These are phyloP conservation scores for Lactarius evosmus DNA, from an alignment of 768 basidiomycete genomes.

Conservation along the genomic window DNA sequence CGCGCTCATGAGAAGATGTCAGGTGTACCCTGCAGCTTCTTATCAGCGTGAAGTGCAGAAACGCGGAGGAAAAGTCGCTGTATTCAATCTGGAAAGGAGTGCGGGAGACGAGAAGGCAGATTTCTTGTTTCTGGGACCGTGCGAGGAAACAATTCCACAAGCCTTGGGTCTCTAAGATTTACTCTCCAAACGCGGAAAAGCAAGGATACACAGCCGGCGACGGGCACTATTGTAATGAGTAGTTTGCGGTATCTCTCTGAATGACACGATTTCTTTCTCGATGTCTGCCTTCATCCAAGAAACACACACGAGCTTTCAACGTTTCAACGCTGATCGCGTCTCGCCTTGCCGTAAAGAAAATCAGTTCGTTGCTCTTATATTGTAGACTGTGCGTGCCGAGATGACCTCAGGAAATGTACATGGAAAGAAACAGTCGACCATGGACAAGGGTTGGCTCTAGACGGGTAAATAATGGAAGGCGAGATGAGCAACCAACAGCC, in stretches of 20 bases:
- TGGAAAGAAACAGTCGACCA: neutral
- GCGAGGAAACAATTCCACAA: slow-evolving; percentile 44
- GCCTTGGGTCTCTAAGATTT: slow-evolving; percentile 35
- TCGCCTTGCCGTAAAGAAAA: neutral
- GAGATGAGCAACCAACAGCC: no score
- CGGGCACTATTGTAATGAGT: neutral
- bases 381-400: neutral
- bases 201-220: neutral
- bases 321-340: neutral
- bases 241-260: neutral
- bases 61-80: slow-evolving; percentile 38
- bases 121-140: slow-evolving; percentile 50
- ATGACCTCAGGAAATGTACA: neutral
- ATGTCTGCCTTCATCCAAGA: neutral
- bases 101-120: slow-evolving; percentile 43
- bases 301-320: neutral
- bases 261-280: neutral
- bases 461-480: no score
- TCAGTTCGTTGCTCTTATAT: neutral
- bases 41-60: slow-evolving; percentile 31
- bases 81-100: slow-evolving; percentile 37
- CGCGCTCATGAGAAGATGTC: neutral
- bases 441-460: neutral
- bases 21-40: slow-evolving; percentile 39
- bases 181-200: neutral